Evolutionary conservation across 805 yeast species (phyloP), one percentile per base, ranked within the genome.

Genomic region (Maudiozyma pseudohumilis): DNA sequence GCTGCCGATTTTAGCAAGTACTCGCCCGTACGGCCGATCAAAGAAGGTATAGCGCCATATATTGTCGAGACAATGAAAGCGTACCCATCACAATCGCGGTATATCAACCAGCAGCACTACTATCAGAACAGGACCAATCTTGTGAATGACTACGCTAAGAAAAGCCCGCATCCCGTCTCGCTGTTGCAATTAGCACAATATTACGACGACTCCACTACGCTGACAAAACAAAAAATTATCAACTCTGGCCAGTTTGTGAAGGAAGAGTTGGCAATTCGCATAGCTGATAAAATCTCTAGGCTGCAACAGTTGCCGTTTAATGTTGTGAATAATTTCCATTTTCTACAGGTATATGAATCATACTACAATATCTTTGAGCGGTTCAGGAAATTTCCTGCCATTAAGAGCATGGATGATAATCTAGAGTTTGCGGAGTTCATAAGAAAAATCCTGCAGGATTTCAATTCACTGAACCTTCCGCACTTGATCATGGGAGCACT

Each of bases 401-500:
- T 92, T 42, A 66, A 68, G 21, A 74, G 81, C 0, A 58, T 86
- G 26, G 77, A 80, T 27, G 95, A 86, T 38, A 89, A 89, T 54
- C 77, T 74, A 29, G 61, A 60, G 46, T 88, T 89, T 56, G 80
- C 94, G 53, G 64, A 65, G 19, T 70, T 75, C 37, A 63, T 88
- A 39, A 68, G 73, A 20, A 65, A 70, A 23, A 71, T 87, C 44
- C 63, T 89, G 47, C 68, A 70, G 20, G 86, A 80, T 56, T 82
- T 78, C 50, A 95, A 89, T 60, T 69, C 86, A 34, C 64, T 80
- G 38, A 83, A 86, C 44, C 66, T 89, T 42, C 92, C 96, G 1
- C 89, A 88, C 56, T 65, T 88, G 42, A 81, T 89, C 68, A 83
- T 87, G 87, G 97, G 97, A 2, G 86, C 94, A 1, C 64, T 87